phyloP scores from a whole-genome alignment of 495 filamentous ascomycete species.

The Penicillium atrosanguineum region DNA sequence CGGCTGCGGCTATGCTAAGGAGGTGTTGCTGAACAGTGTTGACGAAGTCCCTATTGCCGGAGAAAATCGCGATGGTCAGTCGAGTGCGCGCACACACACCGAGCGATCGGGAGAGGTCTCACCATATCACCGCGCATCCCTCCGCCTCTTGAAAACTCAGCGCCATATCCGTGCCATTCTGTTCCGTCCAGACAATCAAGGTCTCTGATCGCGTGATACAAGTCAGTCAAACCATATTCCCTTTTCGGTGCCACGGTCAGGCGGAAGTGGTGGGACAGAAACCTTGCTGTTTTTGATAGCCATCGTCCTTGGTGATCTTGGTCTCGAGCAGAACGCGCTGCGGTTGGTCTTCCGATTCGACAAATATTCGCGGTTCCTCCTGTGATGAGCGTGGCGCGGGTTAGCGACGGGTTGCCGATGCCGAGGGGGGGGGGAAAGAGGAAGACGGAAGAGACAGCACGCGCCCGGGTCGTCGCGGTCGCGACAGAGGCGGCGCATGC shows the following conservation, averaged over 20 bases:
- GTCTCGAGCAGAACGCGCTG: conserved; percentile 80
- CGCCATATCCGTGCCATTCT: conserved; percentile 88
- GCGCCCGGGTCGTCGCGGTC: conserved; percentile 5
- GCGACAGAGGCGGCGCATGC: conserved; percentile 6
- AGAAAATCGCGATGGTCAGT: conserved; percentile 12
- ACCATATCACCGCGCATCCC: conserved; percentile 92
- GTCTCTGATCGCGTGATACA: conserved; percentile 62
- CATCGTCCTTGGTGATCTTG: conserved; percentile 89
- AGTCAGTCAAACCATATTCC: conserved; percentile 20
- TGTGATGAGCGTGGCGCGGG: conserved; percentile 24
- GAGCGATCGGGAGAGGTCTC: conserved; percentile 11
- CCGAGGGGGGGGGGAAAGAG: neutral
- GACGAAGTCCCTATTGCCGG: conserved; percentile 78
- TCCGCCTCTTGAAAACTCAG: conserved; percentile 98
- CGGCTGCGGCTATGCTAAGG: conserved; percentile 47
- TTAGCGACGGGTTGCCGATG: neutral
- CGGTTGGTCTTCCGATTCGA: conserved; percentile 90
- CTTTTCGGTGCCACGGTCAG: conserved; percentile 8
- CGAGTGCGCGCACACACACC: neutral
- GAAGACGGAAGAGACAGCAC: neutral
- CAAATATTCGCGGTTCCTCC: conserved; percentile 84
- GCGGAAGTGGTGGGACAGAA: conserved; percentile 25
- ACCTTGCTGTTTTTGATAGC: conserved; percentile 99
- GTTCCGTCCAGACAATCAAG: conserved; percentile 96
- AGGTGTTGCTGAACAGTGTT: conserved; percentile 75